Conservation (phyloP, 1,284 basidiomycete species). For the Ganoderma lingzhi region DNA sequence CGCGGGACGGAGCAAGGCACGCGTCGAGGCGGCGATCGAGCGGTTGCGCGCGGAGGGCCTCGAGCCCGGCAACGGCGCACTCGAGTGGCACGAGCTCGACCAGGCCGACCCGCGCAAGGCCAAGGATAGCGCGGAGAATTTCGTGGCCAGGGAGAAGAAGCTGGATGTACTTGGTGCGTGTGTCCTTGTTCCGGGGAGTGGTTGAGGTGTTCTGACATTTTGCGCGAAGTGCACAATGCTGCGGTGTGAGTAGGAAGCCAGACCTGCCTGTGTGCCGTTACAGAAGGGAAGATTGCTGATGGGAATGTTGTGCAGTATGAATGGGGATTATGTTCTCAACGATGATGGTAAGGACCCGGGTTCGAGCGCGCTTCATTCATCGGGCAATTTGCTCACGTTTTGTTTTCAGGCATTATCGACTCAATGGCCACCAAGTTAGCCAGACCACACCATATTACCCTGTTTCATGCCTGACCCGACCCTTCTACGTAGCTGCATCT, state of each 20-base stretch:
- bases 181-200: background rate
- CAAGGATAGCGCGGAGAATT: constrained; percentile 54
- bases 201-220: background rate
- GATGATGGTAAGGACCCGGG: constrained; percentile 17
- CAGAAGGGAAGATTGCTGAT: background rate
- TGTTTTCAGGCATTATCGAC: constrained; percentile 40
- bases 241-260: constrained; percentile 46
- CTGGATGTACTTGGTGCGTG: constrained; percentile 54
- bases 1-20: constrained; percentile 47
- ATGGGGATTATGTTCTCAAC: constrained; percentile 32
- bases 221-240: constrained; percentile 56
- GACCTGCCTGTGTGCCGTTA: background rate
- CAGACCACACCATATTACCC: background rate
- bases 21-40: constrained; percentile 49
- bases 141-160: constrained; percentile 53
- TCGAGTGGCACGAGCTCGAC: constrained; percentile 58
- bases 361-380: background rate
- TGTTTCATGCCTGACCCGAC: background rate
- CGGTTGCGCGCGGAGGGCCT: constrained; percentile 45
- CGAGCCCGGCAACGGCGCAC: constrained; percentile 43
- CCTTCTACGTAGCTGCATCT: constrained; percentile 49
- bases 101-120: constrained; percentile 52
- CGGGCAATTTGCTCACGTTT: background rate
- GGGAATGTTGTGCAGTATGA: constrained; percentile 33
- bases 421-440: constrained; percentile 54